Percentiles rank a stretch among this genome's conserved stretches.
These are phyloP conservation scores for Marchantia paleacea DNA, from an alignment of 225 moss, liverwort and hornwort species.

Conservation along the genomic window DNA sequence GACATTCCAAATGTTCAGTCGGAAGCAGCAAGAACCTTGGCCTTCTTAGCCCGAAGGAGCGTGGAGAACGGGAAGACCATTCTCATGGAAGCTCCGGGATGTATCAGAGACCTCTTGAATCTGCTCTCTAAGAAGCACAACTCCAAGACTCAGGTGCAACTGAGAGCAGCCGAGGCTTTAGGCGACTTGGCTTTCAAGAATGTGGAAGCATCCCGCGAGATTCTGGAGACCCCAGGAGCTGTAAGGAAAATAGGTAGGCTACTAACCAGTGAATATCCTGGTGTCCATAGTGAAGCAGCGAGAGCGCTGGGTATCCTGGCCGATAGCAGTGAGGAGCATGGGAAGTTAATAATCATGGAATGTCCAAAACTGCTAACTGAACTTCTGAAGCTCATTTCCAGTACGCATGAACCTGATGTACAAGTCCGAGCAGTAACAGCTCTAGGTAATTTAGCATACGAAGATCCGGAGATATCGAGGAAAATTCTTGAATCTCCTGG, in stretches of 20 bases:
- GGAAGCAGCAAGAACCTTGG: constrained; percentile 20
- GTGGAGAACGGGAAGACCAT: constrained; percentile 7
- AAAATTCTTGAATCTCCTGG: constrained; percentile 20
- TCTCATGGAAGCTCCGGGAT: constrained; percentile 14
- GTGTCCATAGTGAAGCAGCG: constrained; percentile 21
- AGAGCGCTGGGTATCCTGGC: constrained; percentile 20
- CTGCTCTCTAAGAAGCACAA: constrained; percentile 18
- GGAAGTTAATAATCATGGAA: constrained; percentile 13
- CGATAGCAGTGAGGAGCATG: constrained; percentile 11
- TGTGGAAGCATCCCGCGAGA: constrained; percentile 13
- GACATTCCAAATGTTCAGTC: constrained; percentile 17
- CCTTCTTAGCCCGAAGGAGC: constrained; percentile 20
- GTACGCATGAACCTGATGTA: background rate
- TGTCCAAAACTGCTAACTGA: constrained; percentile 8
- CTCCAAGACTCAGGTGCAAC: constrained; percentile 16
- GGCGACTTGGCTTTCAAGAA: constrained; percentile 25
- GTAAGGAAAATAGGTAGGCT: constrained; percentile 9
- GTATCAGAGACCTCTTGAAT: constrained; percentile 9
- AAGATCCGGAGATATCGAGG: constrained; percentile 18
- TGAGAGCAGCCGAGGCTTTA: constrained; percentile 21
- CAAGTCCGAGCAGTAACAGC: constrained; percentile 21
- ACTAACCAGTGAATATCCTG: constrained; percentile 1
- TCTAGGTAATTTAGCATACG: constrained; percentile 11
- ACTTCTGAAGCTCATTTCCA: constrained; percentile 8
- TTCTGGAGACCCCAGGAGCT: constrained; percentile 5